Conservation (phyloP, 371 early-diverging fungal species). For the Mortierella sp. region DNA sequence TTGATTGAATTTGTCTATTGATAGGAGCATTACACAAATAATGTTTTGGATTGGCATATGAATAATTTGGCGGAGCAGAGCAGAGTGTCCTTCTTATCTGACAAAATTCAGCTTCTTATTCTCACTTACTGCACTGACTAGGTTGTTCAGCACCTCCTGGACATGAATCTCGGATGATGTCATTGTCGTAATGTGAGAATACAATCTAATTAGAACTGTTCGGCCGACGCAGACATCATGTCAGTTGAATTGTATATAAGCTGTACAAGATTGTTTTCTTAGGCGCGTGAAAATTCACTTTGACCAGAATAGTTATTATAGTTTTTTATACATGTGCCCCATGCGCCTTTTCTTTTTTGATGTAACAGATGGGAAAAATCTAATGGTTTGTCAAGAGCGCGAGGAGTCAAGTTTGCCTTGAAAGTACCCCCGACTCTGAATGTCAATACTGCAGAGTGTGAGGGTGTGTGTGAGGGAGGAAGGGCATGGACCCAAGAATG, state of each 20-base stretch:
- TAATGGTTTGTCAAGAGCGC: background rate
- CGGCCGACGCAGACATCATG: background rate
- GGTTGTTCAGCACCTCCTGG: slow-evolving; percentile 47
- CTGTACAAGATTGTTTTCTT: background rate
- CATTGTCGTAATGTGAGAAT: slow-evolving; percentile 8
- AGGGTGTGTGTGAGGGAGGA: background rate
- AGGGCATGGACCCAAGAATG: background rate
- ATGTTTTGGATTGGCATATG: slow-evolving; percentile 16
- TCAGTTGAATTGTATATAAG: background rate
- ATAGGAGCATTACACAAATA: background rate
- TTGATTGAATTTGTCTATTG: slow-evolving; percentile 39
- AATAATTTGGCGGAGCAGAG: background rate
- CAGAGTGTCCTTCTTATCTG: background rate
- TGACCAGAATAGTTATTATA: background rate
- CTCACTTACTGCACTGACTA: slow-evolving; percentile 23
- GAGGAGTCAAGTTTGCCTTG: background rate
- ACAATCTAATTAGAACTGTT: background rate
- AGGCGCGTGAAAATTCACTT: slow-evolving; percentile 6
- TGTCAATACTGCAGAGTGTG: background rate
- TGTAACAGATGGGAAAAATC: background rate
- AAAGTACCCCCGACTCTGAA: background rate
- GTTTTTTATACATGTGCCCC: slow-evolving; percentile 16
- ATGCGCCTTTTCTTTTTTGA: slow-evolving; percentile 9
- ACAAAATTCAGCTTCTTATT: background rate
- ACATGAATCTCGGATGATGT: slow-evolving; percentile 43